Evolutionary conservation across 2,329 filamentous ascomycete species (phyloP).

Genomic region (Aquanectria penicillioides): DNA sequence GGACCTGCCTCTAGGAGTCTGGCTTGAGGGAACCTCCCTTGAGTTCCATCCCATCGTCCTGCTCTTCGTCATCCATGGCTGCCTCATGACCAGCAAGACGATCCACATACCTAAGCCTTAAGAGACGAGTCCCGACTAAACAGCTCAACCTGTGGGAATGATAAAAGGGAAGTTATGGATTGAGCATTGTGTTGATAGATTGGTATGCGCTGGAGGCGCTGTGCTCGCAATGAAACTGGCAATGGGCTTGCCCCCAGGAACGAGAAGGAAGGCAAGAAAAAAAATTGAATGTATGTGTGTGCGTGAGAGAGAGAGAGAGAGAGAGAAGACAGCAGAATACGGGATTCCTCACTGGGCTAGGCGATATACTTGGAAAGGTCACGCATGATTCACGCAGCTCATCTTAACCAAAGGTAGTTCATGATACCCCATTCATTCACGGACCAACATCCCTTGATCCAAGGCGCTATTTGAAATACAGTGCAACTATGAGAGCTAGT

Average conservation of each 20-base stretch:
- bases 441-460: not conserved
- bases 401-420: conserved; percentile 38
- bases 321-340: conserved; percentile 4
- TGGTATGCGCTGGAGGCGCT: not conserved
- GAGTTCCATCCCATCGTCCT: conserved; percentile 87
- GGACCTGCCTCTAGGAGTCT: conserved; percentile 79
- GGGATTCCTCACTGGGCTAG: conserved; percentile 24
- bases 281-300: conserved; percentile 2
- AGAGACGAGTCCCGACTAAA: conserved; percentile 23
- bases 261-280: too few species aligned
- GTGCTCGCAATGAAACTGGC: not conserved
- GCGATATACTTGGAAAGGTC: conserved; percentile 29
- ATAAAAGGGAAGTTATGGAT: not conserved
- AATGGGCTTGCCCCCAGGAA: too few species aligned
- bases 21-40: conserved; percentile 71
- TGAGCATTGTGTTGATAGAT: not conserved
- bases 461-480: too few species aligned
- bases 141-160: conserved; percentile 28
- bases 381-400: conserved; percentile 38
- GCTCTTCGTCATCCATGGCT: conserved; percentile 89
- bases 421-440: conserved; percentile 41
- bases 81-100: conserved; percentile 93
- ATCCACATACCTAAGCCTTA: conserved; percentile 93
- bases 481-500: too few species aligned
- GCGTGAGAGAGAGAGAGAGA: conserved; percentile 9